Percentiles rank a stretch among this genome's conserved stretches.
Evolutionary conservation across 2,329 filamentous ascomycete species (phyloP).

Genomic region (Aspergillus tamarii): DNA sequence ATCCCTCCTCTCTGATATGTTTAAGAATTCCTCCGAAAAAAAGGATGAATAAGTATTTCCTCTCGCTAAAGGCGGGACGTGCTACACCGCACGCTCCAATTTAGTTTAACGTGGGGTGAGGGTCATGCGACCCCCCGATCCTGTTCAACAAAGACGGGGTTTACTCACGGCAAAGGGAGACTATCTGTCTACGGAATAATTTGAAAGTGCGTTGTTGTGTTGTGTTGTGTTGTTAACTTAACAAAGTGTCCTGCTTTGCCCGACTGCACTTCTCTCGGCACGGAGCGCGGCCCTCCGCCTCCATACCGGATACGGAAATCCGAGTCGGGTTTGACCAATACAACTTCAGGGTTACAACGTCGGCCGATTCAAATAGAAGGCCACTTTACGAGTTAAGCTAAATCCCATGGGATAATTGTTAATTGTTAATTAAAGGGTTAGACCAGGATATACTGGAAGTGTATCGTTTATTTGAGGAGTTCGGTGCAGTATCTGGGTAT

Average conservation of each 20-base stretch:
- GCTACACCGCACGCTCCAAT: slow-evolving; percentile 6
- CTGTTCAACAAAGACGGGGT: neutral
- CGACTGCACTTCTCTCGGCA: neutral
- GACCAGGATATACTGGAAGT: too few relatives aligned
- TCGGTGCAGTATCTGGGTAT: neutral
- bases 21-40: neutral
- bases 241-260: neutral
- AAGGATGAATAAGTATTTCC: neutral
- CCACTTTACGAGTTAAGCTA: neutral
- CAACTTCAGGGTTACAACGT: neutral
- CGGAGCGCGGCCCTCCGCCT: neutral
- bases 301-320: neutral
- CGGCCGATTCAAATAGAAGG: neutral
- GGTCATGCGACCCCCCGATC: neutral
- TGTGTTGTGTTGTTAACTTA: neutral
- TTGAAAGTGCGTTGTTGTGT: neutral
- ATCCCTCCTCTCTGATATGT: neutral
- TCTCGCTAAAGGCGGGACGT: neutral
- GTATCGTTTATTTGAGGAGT: neutral
- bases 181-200: neutral
- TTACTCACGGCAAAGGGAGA: neutral
- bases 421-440: too few relatives aligned
- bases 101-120: slow-evolving; percentile 3
- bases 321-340: neutral
- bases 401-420: neutral